Percentiles rank a stretch among this genome's conserved stretches.
Conservation (phyloP, 495 filamentous ascomycete species). For the Penicillium diatomitis region DNA sequence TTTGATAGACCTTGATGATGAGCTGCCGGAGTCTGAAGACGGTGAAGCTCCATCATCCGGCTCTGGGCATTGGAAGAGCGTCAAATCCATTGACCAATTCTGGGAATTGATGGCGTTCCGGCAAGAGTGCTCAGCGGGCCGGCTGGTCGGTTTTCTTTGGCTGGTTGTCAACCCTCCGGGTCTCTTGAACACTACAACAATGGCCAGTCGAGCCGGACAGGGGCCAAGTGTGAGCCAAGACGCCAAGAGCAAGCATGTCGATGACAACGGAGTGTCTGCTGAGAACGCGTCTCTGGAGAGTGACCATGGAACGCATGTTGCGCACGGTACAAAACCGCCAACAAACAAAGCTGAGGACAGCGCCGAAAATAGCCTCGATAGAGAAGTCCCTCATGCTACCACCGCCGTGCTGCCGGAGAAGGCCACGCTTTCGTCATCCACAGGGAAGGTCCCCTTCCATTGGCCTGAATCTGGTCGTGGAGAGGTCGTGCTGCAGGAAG, state of each 20-base stretch:
- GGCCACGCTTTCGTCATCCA: slow-evolving; percentile 38
- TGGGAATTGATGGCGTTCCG: slow-evolving; percentile 98
- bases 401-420: not conserved
- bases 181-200: slow-evolving; percentile 29
- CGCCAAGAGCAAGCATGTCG: too few relatives aligned
- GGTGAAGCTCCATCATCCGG: slow-evolving; percentile 24
- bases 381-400: too few relatives aligned
- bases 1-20: slow-evolving; percentile 78
- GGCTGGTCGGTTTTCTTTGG: slow-evolving; percentile 92
- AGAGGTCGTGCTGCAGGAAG: slow-evolving; percentile 57
- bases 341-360: not conserved
- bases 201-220: slow-evolving; percentile 21
- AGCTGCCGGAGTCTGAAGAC: slow-evolving; percentile 41
- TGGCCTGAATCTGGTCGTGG: slow-evolving; percentile 64
- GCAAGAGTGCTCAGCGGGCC: slow-evolving; percentile 88
- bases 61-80: slow-evolving; percentile 68
- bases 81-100: slow-evolving; percentile 77
- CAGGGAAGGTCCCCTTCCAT: slow-evolving; percentile 47
- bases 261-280: too few relatives aligned
- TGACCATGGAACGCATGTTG: too few relatives aligned
- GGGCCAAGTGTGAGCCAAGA: slow-evolving; percentile 1
- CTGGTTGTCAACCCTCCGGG: slow-evolving; percentile 59
- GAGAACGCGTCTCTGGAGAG: too few relatives aligned
- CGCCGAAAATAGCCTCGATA: too few relatives aligned
- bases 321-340: not conserved